phyloP scores from a whole-genome alignment of 139 green algal species.

The Coelastrella sp. region DNA sequence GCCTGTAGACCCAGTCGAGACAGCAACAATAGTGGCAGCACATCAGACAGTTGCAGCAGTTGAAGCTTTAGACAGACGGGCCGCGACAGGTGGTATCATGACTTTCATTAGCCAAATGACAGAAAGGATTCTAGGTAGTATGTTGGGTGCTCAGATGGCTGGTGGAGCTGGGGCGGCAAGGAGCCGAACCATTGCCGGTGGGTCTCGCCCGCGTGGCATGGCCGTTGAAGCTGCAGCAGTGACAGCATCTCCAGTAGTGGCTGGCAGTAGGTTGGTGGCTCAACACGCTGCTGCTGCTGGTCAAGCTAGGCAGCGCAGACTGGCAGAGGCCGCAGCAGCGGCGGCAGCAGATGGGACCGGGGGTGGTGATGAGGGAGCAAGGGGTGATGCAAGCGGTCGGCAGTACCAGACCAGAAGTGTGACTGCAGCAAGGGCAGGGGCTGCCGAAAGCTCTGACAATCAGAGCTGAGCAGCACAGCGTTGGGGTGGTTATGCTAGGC shows the following conservation, averaged over 20 bases:
- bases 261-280: background rate
- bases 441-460: background rate
- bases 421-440: background rate
- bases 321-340: background rate
- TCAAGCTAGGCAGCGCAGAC: background rate
- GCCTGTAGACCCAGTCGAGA: background rate
- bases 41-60: background rate
- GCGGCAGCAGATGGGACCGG: background rate
- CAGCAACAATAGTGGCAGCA: background rate
- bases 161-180: background rate
- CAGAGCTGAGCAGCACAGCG: background rate
- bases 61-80: background rate
- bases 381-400: too few species aligned
- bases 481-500: too few species aligned
- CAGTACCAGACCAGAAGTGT: background rate
- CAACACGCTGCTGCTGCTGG: background rate
- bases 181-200: background rate
- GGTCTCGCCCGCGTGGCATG: background rate
- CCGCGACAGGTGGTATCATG: background rate
- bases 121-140: background rate
- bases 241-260: conserved; percentile 1
- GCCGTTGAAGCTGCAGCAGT: background rate
- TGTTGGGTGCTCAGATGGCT: background rate
- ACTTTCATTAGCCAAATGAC: background rate
- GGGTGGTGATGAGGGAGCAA: background rate